Conservation (phyloP, 768 basidiomycete genomes). For the Astraeus odoratus region DNA sequence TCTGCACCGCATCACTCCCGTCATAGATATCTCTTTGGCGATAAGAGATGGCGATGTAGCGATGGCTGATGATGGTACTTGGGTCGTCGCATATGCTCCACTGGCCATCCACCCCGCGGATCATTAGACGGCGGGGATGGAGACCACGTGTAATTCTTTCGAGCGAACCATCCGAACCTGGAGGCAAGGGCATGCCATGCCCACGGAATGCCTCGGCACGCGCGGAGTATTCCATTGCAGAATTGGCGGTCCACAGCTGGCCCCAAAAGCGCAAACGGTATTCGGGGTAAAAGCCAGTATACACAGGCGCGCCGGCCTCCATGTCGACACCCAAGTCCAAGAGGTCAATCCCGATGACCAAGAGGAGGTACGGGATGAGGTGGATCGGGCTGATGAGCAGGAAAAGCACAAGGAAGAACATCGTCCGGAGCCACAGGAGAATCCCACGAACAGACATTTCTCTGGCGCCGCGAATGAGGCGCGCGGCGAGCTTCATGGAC, state of each 20-base stretch:
- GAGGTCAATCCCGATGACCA: no score
- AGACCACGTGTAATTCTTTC: conserved; percentile 7
- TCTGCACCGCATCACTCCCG: conserved; percentile 4
- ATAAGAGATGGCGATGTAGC: conserved; percentile 14
- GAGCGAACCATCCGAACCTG: background rate
- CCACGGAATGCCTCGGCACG: conserved; percentile 1
- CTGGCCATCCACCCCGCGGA: conserved; percentile 7
- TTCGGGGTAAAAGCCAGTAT: no score
- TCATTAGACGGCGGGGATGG: conserved; percentile 9
- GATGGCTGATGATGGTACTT: conserved; percentile 3
- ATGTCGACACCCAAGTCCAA: no score
- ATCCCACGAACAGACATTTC: no score
- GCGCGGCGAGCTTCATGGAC: no score
- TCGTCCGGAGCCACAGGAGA: no score
- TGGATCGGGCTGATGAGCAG: no score
- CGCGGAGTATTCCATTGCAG: conserved; percentile 11
- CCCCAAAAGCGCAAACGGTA: conserved; percentile 10
- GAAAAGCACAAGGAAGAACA: no score
- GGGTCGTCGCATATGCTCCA: background rate
- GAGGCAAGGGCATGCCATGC: conserved; percentile 3
- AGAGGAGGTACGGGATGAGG: no score
- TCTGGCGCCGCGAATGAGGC: no score
- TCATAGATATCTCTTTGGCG: conserved; percentile 7
- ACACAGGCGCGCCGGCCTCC: no score
- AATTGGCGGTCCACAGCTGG: conserved; percentile 18